Evolutionary conservation across 257 asterid species (phyloP).

Genomic region (Nicotiana undulata): DNA sequence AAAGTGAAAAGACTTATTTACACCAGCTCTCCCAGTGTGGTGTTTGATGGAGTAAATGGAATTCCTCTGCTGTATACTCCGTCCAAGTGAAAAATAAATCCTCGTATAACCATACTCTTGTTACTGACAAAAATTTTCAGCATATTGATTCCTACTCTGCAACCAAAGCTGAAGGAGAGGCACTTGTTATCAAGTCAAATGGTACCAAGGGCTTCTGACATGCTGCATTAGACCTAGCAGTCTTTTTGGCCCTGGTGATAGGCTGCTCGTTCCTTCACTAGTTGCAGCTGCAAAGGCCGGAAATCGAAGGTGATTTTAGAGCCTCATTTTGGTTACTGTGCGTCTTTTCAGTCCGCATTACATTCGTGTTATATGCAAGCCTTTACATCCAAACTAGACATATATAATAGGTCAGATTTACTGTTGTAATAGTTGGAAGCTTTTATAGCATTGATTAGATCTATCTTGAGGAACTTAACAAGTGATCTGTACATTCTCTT

Average conservation of each 20-base stretch:
- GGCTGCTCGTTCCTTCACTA: slow-evolving; percentile 88
- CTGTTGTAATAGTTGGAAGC: background rate
- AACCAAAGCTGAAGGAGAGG: slow-evolving; percentile 97
- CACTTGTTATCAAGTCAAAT: slow-evolving; percentile 67
- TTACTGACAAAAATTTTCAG: slow-evolving; percentile 23
- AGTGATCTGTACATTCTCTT: background rate
- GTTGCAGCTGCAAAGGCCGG: slow-evolving; percentile 95
- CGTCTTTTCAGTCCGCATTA: background rate
- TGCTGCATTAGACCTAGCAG: slow-evolving; percentile 95
- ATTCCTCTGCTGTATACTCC: slow-evolving; percentile 11
- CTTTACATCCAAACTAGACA: background rate
- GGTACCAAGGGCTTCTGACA: slow-evolving; percentile 69
- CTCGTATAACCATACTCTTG: background rate
- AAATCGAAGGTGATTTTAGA: slow-evolving; percentile 59
- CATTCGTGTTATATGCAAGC: background rate
- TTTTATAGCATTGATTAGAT: background rate
- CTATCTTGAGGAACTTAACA: background rate
- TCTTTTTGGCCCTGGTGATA: slow-evolving; percentile 99
- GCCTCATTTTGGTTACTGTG: background rate
- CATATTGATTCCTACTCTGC: slow-evolving; percentile 96
- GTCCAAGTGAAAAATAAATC: background rate
- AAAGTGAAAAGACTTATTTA: slow-evolving; percentile 71
- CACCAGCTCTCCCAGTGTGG: slow-evolving; percentile 96
- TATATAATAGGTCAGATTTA: background rate
- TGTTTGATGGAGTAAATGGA: slow-evolving; percentile 84